Base-by-base conservation (phyloP, 2,329 filamentous ascomycete genomes). In the Trichoderma oligosporum region DNA sequence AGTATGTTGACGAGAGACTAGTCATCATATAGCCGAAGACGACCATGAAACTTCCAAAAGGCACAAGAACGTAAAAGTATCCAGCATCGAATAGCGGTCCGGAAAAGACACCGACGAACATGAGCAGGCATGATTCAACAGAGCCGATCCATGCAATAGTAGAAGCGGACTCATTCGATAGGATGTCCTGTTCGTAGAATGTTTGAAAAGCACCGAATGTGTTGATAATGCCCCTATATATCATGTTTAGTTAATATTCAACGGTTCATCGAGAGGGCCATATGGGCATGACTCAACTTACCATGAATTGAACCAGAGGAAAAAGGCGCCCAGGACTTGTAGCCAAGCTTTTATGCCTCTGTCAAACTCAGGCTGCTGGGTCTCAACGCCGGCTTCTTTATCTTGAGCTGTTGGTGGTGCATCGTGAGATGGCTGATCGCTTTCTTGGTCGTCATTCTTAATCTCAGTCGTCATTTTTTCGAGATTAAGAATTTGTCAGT, bases 141-240 rank as follows among this genome's bases (percentile, higher is more conserved):
- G 76, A 75, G 14, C 78, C 78, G n/a, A 81, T 76, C 66, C 67
- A 68, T 0, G 64, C 65, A n/a, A 60, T 74, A 64, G 18, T 64
- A 42, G 57, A 64, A 53, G 64, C 80, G 59, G 44, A 71, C 61
- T 61, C 71, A 69, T 53, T 6, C 3, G 56, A 60, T 7, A 64
- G 51, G 14, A 45, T 67, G 7, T 67, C 73, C 31, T 68, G 71
- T 49, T 71, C 65, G 61, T 84, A 84, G 68, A 82, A 82, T 2
- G 76, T 76, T 61, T 84, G 80, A 61, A 80, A 85, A 1, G 79
- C 75, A 5, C 79, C 78, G 56, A 81, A 84, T 5, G 77, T 63
- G 57, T 66, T 72, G 31, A 71, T 56, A 2, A 74, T 63, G 1
- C 73, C 71, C 46, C 46, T 49, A 14, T 1, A 27, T 1, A 27